Conservation (phyloP, 2,329 filamentous ascomycete genomes). For the Hysterium pulicare region DNA sequence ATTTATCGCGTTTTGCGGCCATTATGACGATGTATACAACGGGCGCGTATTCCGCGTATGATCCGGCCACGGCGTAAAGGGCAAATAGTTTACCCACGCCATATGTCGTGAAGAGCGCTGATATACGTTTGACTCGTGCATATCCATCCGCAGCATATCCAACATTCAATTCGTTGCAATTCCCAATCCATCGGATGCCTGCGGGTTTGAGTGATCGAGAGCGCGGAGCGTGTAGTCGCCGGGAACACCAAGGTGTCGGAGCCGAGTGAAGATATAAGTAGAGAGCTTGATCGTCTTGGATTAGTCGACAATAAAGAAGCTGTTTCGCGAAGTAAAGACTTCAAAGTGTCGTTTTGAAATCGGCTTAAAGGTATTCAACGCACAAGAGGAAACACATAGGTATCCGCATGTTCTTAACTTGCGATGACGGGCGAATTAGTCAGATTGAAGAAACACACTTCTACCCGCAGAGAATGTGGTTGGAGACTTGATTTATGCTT, state of each 20-base stretch:
- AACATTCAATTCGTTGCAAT: conserved; percentile 54
- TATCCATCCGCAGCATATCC: conserved; percentile 56
- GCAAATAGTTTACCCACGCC: conserved; percentile 68
- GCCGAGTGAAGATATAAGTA: conserved; percentile 37
- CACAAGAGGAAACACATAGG: no score
- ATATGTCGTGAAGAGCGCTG: conserved; percentile 70
- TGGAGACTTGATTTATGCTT: no score
- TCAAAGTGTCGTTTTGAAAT: conserved; percentile 1
- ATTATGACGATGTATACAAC: conserved; percentile 62
- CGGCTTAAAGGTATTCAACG: conserved; percentile 5
- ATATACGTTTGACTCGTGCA: conserved; percentile 54
- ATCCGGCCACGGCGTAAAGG: conserved; percentile 70
- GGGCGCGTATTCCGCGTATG: conserved; percentile 69
- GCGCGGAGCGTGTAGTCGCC: conserved; percentile 37
- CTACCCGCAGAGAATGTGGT: no score
- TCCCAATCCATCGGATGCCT: conserved; percentile 45
- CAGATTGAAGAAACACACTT: no score
- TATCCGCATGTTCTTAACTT: no score
- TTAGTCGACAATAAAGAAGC: conserved; percentile 2
- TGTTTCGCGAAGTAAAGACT: no score
- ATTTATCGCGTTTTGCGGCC: no score
- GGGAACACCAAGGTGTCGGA: conserved; percentile 45
- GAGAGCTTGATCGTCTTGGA: conserved; percentile 19
- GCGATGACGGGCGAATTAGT: no score
- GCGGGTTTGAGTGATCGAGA: conserved; percentile 34